Conservation (phyloP, 345 rosid species). For the Salix arbutifolia region DNA sequence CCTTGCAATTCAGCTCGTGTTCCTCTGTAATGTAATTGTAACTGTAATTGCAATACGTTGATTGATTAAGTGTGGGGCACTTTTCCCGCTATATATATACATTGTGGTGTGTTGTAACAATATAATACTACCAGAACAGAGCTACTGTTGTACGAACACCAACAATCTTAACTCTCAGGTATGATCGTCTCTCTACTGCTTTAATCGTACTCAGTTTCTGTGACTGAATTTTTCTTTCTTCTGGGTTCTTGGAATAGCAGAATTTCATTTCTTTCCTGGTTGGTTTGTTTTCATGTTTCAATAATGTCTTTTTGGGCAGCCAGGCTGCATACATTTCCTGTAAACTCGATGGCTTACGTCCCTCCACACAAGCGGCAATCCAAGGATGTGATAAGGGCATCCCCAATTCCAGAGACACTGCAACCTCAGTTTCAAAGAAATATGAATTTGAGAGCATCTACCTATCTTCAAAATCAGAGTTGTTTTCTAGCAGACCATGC, state of each 20-base stretch:
- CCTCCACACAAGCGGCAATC: constrained; percentile 44
- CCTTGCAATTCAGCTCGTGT: too few relatives aligned
- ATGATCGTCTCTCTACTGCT: too few relatives aligned
- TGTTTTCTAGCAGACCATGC: constrained; percentile 23
- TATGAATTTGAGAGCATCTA: constrained; percentile 14
- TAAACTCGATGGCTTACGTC: too few relatives aligned
- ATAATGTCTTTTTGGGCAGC: constrained; percentile 2
- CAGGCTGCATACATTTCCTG: not conserved
- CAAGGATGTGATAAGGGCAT: constrained; percentile 22
- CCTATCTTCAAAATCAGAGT: constrained; percentile 3
- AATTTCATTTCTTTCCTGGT: not conserved
- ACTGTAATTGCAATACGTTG: too few relatives aligned
- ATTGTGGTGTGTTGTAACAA: too few relatives aligned
- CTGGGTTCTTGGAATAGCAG: not conserved
- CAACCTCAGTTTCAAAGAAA: constrained; percentile 30
- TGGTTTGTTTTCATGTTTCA: not conserved
- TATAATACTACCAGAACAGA: too few relatives aligned
- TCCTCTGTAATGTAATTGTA: too few relatives aligned
- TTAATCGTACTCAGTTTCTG: too few relatives aligned
- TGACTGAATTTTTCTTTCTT: not conserved
- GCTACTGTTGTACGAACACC: too few relatives aligned
- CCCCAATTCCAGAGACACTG: constrained; percentile 33
- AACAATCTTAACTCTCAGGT: too few relatives aligned
- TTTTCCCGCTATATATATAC: too few relatives aligned
- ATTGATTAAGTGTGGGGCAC: too few relatives aligned